phyloP scores from a whole-genome alignment of 305 asterid species.

The Fraxinus greggii region DNA sequence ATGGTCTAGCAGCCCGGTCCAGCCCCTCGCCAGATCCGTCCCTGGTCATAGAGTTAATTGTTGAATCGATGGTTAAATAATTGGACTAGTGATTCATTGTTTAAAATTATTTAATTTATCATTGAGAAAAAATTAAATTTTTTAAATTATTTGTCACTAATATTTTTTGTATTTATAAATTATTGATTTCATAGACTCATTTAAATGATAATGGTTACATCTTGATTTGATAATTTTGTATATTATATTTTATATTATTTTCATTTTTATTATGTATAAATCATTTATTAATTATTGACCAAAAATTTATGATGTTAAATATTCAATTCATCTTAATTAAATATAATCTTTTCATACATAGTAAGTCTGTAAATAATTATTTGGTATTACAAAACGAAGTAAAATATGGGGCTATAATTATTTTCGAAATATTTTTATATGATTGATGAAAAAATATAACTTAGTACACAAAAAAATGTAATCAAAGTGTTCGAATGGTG shows the following conservation, averaged over 20 bases:
- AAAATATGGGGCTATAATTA: neutral
- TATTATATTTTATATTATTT: no score
- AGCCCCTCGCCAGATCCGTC: no score
- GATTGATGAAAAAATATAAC: neutral
- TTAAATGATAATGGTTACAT: no score
- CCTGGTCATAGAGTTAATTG: neutral
- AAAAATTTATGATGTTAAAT: no score
- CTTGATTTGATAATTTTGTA: neutral
- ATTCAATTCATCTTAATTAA: no score
- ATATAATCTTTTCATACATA: neutral
- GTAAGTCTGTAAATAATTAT: neutral
- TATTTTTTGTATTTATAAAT: no score
- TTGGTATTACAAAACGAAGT: neutral
- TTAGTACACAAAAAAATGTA: neutral
- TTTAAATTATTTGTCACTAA: no score
- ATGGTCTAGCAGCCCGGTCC: no score
- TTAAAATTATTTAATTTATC: no score
- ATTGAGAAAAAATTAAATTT: no score
- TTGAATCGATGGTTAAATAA: neutral
- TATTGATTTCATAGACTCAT: neutral
- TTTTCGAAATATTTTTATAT: no score
- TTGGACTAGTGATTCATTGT: neutral
- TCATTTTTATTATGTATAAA: no score
- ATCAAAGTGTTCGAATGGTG: neutral
- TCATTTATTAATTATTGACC: neutral